Conservation (phyloP, 2,329 filamentous ascomycete genomes). For the Xenoacremonium recifei region DNA sequence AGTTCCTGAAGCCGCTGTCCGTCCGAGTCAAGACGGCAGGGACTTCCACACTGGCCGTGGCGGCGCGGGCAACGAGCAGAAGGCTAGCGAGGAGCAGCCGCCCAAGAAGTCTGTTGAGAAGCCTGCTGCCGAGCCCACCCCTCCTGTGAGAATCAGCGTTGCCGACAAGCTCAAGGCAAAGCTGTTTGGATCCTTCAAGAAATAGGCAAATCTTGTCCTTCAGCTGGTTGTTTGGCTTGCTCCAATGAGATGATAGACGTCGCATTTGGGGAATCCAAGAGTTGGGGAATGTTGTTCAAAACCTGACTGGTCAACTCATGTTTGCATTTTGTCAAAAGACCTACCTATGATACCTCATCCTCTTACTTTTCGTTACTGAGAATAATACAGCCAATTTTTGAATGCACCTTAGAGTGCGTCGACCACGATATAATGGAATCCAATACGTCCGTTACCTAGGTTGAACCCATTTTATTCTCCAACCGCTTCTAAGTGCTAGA, state of each 20-base stretch:
- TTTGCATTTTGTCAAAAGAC: conserved; percentile 22
- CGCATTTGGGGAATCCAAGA: background rate
- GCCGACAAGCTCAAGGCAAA: conserved; percentile 59
- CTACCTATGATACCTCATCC: conserved; percentile 24
- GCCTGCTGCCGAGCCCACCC: conserved; percentile 20
- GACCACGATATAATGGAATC: no score
- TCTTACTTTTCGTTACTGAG: conserved; percentile 11
- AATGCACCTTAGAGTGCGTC: conserved; percentile 8
- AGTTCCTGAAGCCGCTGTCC: conserved; percentile 51
- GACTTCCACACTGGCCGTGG: conserved; percentile 60
- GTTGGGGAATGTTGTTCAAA: background rate
- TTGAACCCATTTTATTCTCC: no score
- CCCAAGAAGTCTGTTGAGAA: conserved; percentile 16
- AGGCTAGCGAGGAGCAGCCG: conserved; percentile 29
- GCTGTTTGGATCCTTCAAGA: conserved; percentile 50
- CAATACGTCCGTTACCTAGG: no score
- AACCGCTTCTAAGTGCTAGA: no score
- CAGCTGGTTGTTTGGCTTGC: no score
- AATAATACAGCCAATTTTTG: conserved; percentile 7
- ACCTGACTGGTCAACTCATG: background rate
- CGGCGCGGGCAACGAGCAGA: conserved; percentile 55
- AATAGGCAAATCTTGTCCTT: no score
- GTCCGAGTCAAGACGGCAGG: conserved; percentile 44
- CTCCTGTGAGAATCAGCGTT: conserved; percentile 34
- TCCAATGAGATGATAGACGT: no score